Evolutionary conservation across 1,284 basidiomycete species (phyloP), one percentile per base, ranked within the genome.

Genomic region (Tremellales sp.): DNA sequence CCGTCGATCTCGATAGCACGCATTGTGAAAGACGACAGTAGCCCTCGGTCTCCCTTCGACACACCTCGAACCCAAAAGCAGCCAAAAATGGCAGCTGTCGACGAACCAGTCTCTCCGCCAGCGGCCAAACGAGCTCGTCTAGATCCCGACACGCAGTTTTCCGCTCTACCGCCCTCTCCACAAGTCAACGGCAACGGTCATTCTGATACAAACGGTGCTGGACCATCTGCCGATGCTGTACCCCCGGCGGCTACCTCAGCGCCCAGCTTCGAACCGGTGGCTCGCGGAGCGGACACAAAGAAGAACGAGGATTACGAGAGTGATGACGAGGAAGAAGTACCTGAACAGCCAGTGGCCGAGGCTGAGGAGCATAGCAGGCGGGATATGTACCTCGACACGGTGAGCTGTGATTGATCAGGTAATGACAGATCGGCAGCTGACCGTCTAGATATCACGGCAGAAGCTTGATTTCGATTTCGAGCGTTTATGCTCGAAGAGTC

Each of bases 381-480:
- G 43, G 93, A 97, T 73, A 79, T 97, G 61, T 97, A 97, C 72
- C 84, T 98, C 49, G 94, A 98, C 75, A 97, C 94, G 48, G 92
- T 89, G 73, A 70, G 80, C 37, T 48, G 46, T n/a, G 33, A 36
- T 17, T 36, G 33, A 36, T 15, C 45, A 23, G 4, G n/a, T n/a
- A n/a, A n/a, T n/a, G n/a, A 24, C 15, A 29, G 13, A 25, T 15
- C 4, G 37, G 33, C 35, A 46, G 40, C 44, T 51, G 40, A 42
- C n/a, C n/a, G n/a, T n/a, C n/a, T 21, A 91, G 92, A 87, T 96
- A 58, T 90, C 93, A 66, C 82, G 92, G 51, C 82, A 81, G 48
- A 79, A 84, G 35, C 83, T 99, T 53, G 96, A 99, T 74, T 99
- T 99, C 75, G 96, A 99, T 76, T 98, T 99, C 68, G 96, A 99